phyloP scores from a whole-genome alignment of 768 basidiomycete genomes.

The Russula ochroleuca region DNA sequence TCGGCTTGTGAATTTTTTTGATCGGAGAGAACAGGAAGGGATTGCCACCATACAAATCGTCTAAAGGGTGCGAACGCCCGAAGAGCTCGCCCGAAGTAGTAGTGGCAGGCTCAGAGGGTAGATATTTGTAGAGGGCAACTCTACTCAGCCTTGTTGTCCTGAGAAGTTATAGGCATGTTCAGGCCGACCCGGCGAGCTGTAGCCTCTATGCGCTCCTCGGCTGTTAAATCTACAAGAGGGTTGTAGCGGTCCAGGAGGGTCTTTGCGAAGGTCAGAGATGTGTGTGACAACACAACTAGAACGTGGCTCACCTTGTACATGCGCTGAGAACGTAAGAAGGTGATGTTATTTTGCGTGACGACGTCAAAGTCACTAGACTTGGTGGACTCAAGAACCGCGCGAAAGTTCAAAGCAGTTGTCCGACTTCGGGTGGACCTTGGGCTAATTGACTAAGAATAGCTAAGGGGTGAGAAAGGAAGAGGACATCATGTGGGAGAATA shows the following conservation, averaged over 20 bases:
- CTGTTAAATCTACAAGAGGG: slow-evolving; percentile 72
- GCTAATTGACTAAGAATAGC: slow-evolving; percentile 36
- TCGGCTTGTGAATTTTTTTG: background rate
- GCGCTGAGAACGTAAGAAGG: slow-evolving; percentile 69
- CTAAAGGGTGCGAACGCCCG: background rate
- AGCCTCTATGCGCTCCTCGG: slow-evolving; percentile 74
- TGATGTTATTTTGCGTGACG: slow-evolving; percentile 55
- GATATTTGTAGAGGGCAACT: background rate
- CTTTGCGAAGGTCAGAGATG: slow-evolving; percentile 38
- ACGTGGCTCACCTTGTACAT: slow-evolving; percentile 63
- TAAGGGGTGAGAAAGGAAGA: background rate
- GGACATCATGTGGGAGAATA: slow-evolving; percentile 26
- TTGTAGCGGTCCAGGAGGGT: slow-evolving; percentile 82
- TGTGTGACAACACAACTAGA: background rate
- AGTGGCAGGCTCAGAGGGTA: background rate
- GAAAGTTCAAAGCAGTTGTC: slow-evolving; percentile 48
- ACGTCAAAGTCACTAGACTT: slow-evolving; percentile 34
- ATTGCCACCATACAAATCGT: background rate
- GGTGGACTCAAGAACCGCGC: slow-evolving; percentile 45
- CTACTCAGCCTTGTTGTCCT: slow-evolving; percentile 29
- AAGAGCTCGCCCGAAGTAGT: background rate
- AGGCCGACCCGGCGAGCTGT: slow-evolving; percentile 86
- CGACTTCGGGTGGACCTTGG: slow-evolving; percentile 39
- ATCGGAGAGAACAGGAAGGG: background rate
- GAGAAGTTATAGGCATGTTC: slow-evolving; percentile 61